Conservation (phyloP, 2,329 filamentous ascomycete species). For the Teratosphaeriaceae sp. region DNA sequence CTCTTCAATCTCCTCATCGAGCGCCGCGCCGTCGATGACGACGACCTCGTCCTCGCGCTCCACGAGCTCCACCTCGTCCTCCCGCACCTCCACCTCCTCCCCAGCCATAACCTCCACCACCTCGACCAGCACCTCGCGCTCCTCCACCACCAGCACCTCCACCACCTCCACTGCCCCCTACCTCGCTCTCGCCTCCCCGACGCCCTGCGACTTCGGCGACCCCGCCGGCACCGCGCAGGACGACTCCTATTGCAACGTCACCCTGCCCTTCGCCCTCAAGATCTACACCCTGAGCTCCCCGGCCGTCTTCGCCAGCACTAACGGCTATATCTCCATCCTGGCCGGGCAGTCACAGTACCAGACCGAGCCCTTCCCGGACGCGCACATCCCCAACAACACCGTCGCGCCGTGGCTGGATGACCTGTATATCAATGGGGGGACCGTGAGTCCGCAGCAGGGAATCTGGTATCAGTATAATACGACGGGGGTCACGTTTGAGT, state of each 20-base stretch:
- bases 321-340: constrained; percentile 26
- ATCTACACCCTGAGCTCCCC: constrained; percentile 18
- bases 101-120: constrained; percentile 2
- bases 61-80: constrained; percentile 7
- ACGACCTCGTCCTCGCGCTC: constrained; percentile 9
- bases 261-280: constrained; percentile 23
- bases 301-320: constrained; percentile 22
- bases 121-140: constrained; percentile 1
- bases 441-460: constrained; percentile 17
- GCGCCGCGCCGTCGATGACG: constrained; percentile 1
- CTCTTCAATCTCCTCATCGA: background rate
- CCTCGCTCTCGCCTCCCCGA: constrained; percentile 24
- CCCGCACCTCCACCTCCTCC: constrained; percentile 5
- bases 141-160: constrained; percentile 7
- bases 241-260: constrained; percentile 28
- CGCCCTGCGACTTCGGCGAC: constrained; percentile 26
- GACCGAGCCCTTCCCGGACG: constrained; percentile 16
- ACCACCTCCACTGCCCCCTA: constrained; percentile 12
- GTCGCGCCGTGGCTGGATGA: constrained; percentile 30
- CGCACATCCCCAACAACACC: constrained; percentile 21
- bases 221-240: constrained; percentile 23
- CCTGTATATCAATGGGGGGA: constrained; percentile 20
- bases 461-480: constrained; percentile 28
- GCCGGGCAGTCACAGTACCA: constrained; percentile 22
- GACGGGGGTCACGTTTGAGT: constrained; percentile 24